Evolutionary conservation across 116 monocot genomes (phyloP).

Genomic region (Posidonia oceanica): DNA sequence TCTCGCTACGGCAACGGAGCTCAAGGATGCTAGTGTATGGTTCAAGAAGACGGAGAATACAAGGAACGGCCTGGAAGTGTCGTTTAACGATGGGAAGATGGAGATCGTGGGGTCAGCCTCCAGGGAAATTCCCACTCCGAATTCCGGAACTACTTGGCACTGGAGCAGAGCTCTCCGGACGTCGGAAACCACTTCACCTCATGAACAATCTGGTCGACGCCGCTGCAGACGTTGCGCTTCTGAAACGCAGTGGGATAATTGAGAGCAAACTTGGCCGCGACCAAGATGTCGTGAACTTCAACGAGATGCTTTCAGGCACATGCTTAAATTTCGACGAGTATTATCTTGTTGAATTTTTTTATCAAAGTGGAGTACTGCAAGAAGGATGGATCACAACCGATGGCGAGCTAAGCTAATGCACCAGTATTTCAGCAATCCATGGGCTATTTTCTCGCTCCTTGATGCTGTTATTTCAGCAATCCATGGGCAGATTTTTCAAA

Average conservation of each 20-base stretch:
- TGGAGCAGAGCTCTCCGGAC: background rate
- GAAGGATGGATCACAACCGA: too few species aligned
- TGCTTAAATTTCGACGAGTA: background rate
- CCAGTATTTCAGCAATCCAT: background rate
- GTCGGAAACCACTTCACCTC: background rate
- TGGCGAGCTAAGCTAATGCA: background rate
- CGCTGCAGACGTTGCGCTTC: background rate
- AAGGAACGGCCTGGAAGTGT: background rate
- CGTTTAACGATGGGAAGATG: background rate
- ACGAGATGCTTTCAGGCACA: background rate
- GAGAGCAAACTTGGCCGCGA: background rate
- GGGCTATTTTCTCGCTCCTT: background rate
- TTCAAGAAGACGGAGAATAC: background rate
- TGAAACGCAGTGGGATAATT: background rate
- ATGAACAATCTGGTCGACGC: conserved; percentile 2
- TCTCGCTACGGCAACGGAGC: background rate
- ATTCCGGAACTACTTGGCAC: background rate
- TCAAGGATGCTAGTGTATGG: background rate
- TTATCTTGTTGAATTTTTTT: background rate
- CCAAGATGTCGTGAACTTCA: background rate
- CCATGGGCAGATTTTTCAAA: too few species aligned
- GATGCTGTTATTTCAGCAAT: too few species aligned
- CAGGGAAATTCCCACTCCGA: background rate
- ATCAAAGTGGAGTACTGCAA: background rate
- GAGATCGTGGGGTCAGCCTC: background rate